Evolutionary conservation across 441 rosid species (phyloP).

Genomic region (Viola pubescens): DNA sequence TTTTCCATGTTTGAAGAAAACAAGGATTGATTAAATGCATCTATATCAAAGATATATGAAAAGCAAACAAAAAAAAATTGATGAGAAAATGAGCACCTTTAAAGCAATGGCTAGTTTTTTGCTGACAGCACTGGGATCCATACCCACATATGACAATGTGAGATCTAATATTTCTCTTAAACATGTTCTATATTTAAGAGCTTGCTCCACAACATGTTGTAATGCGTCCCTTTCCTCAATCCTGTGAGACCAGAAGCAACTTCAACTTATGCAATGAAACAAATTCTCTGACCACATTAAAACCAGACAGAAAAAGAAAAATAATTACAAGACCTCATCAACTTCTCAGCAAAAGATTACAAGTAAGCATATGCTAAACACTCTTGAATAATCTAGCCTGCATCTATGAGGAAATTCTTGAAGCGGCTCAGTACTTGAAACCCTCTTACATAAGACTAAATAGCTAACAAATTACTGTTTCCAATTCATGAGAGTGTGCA

Average conservation of each 20-base stretch:
- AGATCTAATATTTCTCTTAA: slow-evolving; percentile 39
- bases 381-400: too few species aligned
- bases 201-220: slow-evolving; percentile 39
- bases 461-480: too few species aligned
- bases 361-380: background rate
- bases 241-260: slow-evolving; percentile 30
- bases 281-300: too few species aligned
- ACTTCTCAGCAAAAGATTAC: too few species aligned
- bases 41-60: background rate
- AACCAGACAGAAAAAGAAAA: too few species aligned
- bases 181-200: slow-evolving; percentile 33
- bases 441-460: too few species aligned
- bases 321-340: too few species aligned
- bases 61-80: background rate
- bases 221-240: slow-evolving; percentile 42
- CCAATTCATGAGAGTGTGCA: too few species aligned
- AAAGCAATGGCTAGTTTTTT: slow-evolving; percentile 41
- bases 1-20: too few species aligned
- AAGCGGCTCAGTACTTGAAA: too few species aligned
- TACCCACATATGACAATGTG: slow-evolving; percentile 29
- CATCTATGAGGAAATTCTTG: too few species aligned
- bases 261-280: background rate
- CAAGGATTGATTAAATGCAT: background rate
- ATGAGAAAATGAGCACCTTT: slow-evolving; percentile 33
- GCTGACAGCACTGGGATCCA: slow-evolving; percentile 29